Conservation (phyloP, 2,329 filamentous ascomycete genomes). For the Trichoderma breve region DNA sequence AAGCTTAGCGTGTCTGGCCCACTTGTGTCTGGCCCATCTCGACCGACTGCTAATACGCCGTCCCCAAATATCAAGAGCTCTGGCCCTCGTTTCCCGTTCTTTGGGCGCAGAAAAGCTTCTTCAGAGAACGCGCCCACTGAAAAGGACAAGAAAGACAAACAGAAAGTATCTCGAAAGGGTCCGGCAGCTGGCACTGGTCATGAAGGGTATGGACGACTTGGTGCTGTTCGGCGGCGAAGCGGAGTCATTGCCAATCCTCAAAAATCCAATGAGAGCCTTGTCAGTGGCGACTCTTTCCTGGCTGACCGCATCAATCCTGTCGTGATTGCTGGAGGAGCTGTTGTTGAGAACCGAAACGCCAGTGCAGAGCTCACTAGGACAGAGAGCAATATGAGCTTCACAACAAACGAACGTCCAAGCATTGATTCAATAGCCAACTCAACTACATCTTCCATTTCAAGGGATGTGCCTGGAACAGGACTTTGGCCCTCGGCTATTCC, state of each 20-base stretch:
- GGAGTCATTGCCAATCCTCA: conserved; percentile 53
- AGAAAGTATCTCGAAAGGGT: conserved; percentile 59
- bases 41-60: conserved; percentile 41
- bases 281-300: conserved; percentile 56
- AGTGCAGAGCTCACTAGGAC: conserved; percentile 48
- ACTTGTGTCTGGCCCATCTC: conserved; percentile 23
- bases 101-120: conserved; percentile 67
- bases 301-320: conserved; percentile 63
- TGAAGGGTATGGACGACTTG: conserved; percentile 74
- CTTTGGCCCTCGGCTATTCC: conserved; percentile 56
- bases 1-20: conserved; percentile 25
- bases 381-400: conserved; percentile 50
- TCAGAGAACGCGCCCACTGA: conserved; percentile 47
- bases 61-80: conserved; percentile 56
- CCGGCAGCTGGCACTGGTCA: conserved; percentile 92
- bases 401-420: conserved; percentile 39
- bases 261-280: conserved; percentile 52
- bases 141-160: conserved; percentile 41
- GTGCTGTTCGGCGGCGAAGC: conserved; percentile 60
- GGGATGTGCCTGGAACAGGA: conserved; percentile 42
- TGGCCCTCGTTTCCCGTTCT: conserved; percentile 71
- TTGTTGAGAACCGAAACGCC: conserved; percentile 59
- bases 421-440: conserved; percentile 43
- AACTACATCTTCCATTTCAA: conserved; percentile 41
- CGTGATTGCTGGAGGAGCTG: conserved; percentile 62